Conservation (phyloP, 768 basidiomycete genomes). For the Kwoniella sp. region DNA sequence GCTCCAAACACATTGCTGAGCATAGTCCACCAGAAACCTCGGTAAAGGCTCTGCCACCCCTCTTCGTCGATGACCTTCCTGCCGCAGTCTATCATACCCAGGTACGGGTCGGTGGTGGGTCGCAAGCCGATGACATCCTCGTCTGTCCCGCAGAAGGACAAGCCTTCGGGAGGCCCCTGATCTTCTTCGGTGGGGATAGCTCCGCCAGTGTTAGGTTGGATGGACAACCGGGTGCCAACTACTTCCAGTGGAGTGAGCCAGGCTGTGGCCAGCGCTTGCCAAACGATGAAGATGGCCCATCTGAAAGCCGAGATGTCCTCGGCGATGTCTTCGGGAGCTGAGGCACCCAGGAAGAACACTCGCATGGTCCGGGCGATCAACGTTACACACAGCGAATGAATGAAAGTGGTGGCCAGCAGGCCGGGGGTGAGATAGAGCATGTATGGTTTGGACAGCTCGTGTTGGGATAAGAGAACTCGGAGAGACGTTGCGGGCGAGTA, state of each 20-base stretch:
- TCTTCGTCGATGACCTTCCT: constrained; percentile 48
- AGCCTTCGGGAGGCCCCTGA: constrained; percentile 41
- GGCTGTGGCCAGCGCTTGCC: constrained; percentile 43
- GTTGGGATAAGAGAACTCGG: constrained; percentile 41
- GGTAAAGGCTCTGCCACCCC: constrained; percentile 41
- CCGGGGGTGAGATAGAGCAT: constrained; percentile 48
- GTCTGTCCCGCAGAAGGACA: constrained; percentile 41
- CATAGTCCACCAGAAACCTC: constrained; percentile 49
- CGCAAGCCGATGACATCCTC: constrained; percentile 50
- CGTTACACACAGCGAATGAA: constrained; percentile 46
- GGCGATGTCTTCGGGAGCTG: constrained; percentile 26
- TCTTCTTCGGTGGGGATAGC: constrained; percentile 12
- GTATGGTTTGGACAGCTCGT: constrained; percentile 43
- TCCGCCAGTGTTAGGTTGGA: constrained; percentile 43
- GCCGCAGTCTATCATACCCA: constrained; percentile 44
- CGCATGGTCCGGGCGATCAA: constrained; percentile 42
- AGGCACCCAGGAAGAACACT: constrained; percentile 25
- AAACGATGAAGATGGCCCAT: constrained; percentile 45
- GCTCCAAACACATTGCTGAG: constrained; percentile 37
- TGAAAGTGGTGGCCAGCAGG: constrained; percentile 37
- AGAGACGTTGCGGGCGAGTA: constrained; percentile 36
- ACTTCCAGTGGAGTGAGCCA: constrained; percentile 49
- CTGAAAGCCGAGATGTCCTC: constrained; percentile 23
- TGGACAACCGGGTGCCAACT: constrained; percentile 40
- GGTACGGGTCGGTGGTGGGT: constrained; percentile 47